phyloP scores from a whole-genome alignment of 768 basidiomycete genomes.

The Kwoniella sp. region DNA sequence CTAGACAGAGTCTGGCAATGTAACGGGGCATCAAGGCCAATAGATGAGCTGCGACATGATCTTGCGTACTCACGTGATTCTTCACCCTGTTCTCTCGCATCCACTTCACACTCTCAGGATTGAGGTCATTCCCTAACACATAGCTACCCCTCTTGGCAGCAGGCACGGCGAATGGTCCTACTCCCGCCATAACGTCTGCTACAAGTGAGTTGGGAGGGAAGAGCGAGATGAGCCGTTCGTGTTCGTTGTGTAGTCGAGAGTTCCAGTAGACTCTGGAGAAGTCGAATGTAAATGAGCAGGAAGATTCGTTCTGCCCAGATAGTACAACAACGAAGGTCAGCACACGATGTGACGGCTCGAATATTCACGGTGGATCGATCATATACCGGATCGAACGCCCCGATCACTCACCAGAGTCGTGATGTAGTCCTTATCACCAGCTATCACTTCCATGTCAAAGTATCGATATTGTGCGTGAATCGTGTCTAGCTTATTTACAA shows the following conservation, averaged over 20 bases:
- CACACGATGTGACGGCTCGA: neutral
- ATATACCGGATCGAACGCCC: neutral
- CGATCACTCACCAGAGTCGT: conserved; percentile 76
- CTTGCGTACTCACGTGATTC: conserved; percentile 68
- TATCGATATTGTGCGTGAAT: conserved; percentile 86
- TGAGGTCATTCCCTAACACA: conserved; percentile 90
- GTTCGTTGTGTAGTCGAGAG: conserved; percentile 84
- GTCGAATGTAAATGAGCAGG: conserved; percentile 88
- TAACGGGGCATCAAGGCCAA: neutral
- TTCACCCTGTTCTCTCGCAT: conserved; percentile 69
- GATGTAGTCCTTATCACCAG: conserved; percentile 81
- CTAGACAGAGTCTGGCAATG: neutral
- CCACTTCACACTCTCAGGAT: conserved; percentile 82
- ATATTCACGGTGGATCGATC: neutral
- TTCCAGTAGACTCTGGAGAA: conserved; percentile 98
- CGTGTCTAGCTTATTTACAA: conserved; percentile 89
- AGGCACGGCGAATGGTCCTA: conserved; percentile 93
- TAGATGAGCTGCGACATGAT: no score
- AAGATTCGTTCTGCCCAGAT: conserved; percentile 70
- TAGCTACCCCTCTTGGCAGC: conserved; percentile 88
- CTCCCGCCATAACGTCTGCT: conserved; percentile 94
- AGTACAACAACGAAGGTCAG: neutral
- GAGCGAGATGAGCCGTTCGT: conserved; percentile 74
- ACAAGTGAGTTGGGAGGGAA: conserved; percentile 72
- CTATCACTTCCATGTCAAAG: conserved; percentile 95